These are phyloP conservation scores for Fusarium sp. DNA, from an alignment of 2,329 filamentous ascomycete species.

Conservation along the genomic window DNA sequence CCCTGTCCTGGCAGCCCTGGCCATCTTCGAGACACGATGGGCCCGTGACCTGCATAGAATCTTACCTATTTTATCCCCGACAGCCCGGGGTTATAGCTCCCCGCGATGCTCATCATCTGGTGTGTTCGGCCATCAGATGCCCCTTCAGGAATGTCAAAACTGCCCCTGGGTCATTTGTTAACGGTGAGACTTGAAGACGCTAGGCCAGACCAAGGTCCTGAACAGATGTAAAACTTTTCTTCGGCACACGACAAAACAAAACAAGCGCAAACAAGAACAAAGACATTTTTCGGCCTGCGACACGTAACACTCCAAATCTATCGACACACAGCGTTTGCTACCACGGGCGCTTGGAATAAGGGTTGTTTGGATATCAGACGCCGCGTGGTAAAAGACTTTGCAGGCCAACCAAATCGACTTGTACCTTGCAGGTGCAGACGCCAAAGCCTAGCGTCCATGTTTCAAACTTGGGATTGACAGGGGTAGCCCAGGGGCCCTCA, in stretches of 20 bases:
- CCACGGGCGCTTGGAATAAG: constrained; percentile 36
- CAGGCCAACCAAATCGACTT: constrained; percentile 37
- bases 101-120: constrained; percentile 36
- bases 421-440: constrained; percentile 38
- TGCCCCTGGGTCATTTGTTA: constrained; percentile 29
- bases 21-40: constrained; percentile 41
- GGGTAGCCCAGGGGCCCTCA: constrained; percentile 35
- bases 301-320: constrained; percentile 14
- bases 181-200: constrained; percentile 18
- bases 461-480: constrained; percentile 37
- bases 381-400: constrained; percentile 17
- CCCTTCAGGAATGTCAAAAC: constrained; percentile 43
- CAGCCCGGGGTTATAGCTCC: constrained; percentile 29
- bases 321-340: constrained; percentile 16
- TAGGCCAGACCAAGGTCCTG: neutral
- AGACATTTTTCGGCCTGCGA: neutral
- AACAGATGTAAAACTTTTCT: constrained; percentile 23
- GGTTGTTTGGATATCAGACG: constrained; percentile 22
- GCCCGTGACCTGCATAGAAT: constrained; percentile 38
- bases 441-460: constrained; percentile 35
- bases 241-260: constrained; percentile 3
- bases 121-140: constrained; percentile 35
- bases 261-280: constrained; percentile 16
- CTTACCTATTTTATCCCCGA: constrained; percentile 33
- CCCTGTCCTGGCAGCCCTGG: constrained; percentile 39